Evolutionary conservation across 2,329 filamentous ascomycete genomes (phyloP).

Genomic region (Epichloe gansuensis): DNA sequence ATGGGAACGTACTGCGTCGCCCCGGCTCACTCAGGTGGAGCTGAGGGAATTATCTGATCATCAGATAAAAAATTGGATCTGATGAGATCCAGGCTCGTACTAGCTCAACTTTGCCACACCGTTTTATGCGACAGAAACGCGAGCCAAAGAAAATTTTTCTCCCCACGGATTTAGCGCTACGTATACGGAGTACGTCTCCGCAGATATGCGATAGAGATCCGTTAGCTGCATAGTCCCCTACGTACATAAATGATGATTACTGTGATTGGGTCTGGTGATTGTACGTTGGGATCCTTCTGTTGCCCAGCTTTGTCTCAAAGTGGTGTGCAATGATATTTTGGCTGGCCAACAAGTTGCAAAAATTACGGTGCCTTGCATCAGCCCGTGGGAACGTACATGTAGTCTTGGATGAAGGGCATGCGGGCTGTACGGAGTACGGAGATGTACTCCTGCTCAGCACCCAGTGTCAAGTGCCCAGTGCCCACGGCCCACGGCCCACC

Average conservation of each 20-base stretch:
- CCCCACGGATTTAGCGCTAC: background rate
- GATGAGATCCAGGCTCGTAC: constrained; percentile 23
- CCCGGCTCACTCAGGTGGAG: constrained; percentile 14
- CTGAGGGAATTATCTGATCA: constrained; percentile 40
- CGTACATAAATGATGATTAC: background rate
- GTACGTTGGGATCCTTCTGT: background rate
- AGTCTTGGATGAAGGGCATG: no score
- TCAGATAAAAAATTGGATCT: constrained; percentile 37
- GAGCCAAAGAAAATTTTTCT: background rate
- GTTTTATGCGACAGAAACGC: background rate
- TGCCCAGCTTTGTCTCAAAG: background rate
- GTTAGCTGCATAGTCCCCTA: background rate
- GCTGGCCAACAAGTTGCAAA: background rate
- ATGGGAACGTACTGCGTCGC: background rate
- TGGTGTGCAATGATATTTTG: background rate
- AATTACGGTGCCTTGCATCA: no score
- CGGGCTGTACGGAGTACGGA: no score
- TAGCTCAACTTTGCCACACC: constrained; percentile 1
- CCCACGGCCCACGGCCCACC: no score
- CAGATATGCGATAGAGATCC: background rate
- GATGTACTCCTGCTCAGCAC: no score
- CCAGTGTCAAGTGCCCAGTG: no score
- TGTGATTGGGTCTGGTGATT: background rate
- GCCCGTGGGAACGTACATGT: no score
- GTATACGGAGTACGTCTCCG: background rate